Conservation (phyloP, 345 rosid genomes). For the Salix viminalis region DNA sequence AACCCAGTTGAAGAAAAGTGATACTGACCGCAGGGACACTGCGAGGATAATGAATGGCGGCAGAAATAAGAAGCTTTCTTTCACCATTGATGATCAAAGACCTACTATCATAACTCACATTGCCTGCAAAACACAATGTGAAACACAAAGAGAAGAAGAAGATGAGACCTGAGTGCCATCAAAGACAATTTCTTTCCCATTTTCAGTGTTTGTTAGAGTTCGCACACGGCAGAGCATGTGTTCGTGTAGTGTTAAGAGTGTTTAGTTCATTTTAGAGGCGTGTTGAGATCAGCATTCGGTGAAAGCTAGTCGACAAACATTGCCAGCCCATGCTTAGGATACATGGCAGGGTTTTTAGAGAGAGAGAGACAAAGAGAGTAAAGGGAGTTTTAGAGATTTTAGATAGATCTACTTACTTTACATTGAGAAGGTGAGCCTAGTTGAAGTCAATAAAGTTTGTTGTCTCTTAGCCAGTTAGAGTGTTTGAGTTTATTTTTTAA, state of each 20-base stretch:
- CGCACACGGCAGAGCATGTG: neutral
- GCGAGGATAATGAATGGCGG: slow-evolving; percentile 72
- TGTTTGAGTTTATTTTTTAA: too few species aligned
- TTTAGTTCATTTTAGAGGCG: neutral
- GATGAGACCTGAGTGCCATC: neutral
- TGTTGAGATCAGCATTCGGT: neutral
- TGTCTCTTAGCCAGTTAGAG: too few species aligned
- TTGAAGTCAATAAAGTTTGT: too few species aligned
- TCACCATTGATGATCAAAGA: slow-evolving; percentile 57
- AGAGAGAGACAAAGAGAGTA: neutral
- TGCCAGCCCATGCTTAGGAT: neutral
- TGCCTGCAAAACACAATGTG: slow-evolving; percentile 22
- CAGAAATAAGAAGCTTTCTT: slow-evolving; percentile 63
- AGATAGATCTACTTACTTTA: too few species aligned
- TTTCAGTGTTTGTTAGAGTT: neutral
- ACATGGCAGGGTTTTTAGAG: neutral
- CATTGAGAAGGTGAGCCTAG: too few species aligned
- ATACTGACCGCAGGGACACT: slow-evolving; percentile 60
- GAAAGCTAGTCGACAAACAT: neutral
- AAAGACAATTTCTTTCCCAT: neutral
- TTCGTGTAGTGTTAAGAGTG: neutral
- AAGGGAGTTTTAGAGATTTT: too few species aligned
- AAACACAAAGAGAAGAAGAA: slow-evolving; percentile 10
- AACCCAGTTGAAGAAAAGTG: neutral
- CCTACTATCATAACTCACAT: slow-evolving; percentile 56